Base-by-base conservation (phyloP, 176 grass and related monocot genomes). In the Elaeis guineensis region DNA sequence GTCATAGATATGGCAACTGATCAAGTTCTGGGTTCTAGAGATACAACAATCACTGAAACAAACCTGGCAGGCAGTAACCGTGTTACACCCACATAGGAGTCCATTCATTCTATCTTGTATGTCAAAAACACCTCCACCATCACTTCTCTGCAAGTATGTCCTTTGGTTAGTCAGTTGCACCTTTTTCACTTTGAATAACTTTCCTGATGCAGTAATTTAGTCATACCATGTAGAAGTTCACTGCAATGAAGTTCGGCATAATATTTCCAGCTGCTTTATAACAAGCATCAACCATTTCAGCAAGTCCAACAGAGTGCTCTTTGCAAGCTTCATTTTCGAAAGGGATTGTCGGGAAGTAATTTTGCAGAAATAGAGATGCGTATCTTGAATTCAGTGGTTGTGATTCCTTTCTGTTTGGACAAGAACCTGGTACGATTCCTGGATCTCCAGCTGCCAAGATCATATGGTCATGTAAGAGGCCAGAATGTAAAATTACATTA, bases 221-320 rank as follows among this genome's bases (percentile, higher is more conserved):
- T 73, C 62, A 62, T 86, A 90, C 93, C 93, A 97, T 97, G 79
- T 97, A 97, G 63, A 91, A 97, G 60, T 97, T 92, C 51, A 97
- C 78, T 74, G 93, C 81, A 69, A 97, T 52, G 52, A 83, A 97
- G 74, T 91, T 97, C 0, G 93, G 93, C 76, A 89, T 83, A 78
- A 77, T 82, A 78, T 85, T 97, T 66, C 84, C 93, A 62, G 93
- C 81, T 63, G 81, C 87, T 72, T 71, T 76, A 82, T 89, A 97
- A 67, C 93, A 97, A 35, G 81, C 52, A 66, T 91, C 80, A 44
- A 88, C 87, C 93, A 97, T 97, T 55, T 97, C 72, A 35, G 87
- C 78, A 25, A 97, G 66, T 64, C 76, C 75, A 62, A 50, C 79
- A 52, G 93, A 91, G 68, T 97, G 84, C 76, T 97, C 93, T 69